These are phyloP conservation scores for Steccherinum ochraceum DNA, from an alignment of 768 basidiomycete species.

Conservation along the genomic window DNA sequence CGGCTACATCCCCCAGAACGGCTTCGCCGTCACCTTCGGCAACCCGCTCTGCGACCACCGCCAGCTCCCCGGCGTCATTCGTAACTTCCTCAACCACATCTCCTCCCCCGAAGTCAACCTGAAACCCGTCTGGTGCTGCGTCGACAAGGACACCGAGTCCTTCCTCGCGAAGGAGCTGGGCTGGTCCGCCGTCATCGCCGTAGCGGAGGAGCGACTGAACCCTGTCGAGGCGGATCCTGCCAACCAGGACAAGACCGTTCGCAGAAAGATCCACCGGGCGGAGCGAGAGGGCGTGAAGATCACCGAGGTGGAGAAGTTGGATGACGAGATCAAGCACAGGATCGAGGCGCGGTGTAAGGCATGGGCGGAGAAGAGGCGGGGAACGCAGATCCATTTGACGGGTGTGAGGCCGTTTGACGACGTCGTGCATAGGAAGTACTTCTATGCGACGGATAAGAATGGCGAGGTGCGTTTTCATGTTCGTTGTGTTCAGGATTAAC, in stretches of 20 bases:
- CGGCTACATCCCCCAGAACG: slow-evolving; percentile 49
- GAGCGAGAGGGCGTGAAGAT: slow-evolving; percentile 49
- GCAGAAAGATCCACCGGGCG: slow-evolving; percentile 55
- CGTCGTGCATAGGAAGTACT: slow-evolving; percentile 33
- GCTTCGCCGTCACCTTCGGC: slow-evolving; percentile 58
- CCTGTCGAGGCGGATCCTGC: slow-evolving; percentile 42
- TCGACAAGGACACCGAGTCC: slow-evolving; percentile 45
- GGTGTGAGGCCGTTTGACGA: slow-evolving; percentile 34
- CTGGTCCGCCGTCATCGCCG: slow-evolving; percentile 58
- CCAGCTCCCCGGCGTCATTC: slow-evolving; percentile 36
- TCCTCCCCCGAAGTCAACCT: slow-evolving; percentile 37
- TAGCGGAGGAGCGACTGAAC: slow-evolving; percentile 52
- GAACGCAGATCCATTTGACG: slow-evolving; percentile 49
- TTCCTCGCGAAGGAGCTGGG: slow-evolving; percentile 41
- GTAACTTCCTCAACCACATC: slow-evolving; percentile 37
- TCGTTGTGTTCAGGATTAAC: not conserved
- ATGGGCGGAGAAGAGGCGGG: slow-evolving; percentile 49
- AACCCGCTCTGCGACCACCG: slow-evolving; percentile 42
- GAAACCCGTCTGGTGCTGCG: slow-evolving; percentile 55
- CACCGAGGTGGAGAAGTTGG: slow-evolving; percentile 32
- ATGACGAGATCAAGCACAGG: slow-evolving; percentile 40
- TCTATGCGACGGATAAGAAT: slow-evolving; percentile 32
- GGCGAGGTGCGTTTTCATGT: slow-evolving; percentile 23
- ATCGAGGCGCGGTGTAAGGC: slow-evolving; percentile 48
- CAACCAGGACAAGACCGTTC: slow-evolving; percentile 47